A percentile compares a stretch with the other conserved stretches of the same genome.
Conservation (phyloP, 257 asterid species). For the Craterostigma plantagineum region DNA sequence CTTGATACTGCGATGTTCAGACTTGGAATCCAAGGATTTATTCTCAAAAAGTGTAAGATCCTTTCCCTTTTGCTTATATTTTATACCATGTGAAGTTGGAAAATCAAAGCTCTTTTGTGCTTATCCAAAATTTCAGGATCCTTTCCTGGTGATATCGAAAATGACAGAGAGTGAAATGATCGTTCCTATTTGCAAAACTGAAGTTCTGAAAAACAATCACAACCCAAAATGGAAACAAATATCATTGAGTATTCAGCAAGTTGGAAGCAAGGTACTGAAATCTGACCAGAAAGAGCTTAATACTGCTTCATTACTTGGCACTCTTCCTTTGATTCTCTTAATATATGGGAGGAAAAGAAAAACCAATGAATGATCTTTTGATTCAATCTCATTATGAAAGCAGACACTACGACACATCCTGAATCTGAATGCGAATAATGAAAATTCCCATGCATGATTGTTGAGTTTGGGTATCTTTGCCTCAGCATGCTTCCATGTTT, state of each 20-base stretch:
- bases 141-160: slow-evolving; percentile 75
- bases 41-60: slow-evolving; percentile 84
- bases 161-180: slow-evolving; percentile 43
- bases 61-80: slow-evolving; percentile 4
- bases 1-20: slow-evolving; percentile 70
- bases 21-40: slow-evolving; percentile 78
- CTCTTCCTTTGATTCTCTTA: too few species aligned
- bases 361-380: too few species aligned
- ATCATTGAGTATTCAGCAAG: slow-evolving; percentile 67
- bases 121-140: slow-evolving; percentile 55
- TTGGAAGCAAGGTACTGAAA: slow-evolving; percentile 82
- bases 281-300: background rate
- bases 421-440: too few species aligned
- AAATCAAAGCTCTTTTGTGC: slow-evolving; percentile 10
- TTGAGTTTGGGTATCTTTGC: too few species aligned
- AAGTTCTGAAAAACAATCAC: slow-evolving; percentile 72
- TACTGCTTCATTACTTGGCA: too few species aligned
- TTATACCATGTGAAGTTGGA: slow-evolving; percentile 7
- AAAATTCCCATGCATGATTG: too few species aligned
- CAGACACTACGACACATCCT: too few species aligned
- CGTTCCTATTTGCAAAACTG: slow-evolving; percentile 92
- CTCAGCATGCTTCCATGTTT: too few species aligned
- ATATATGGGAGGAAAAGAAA: too few species aligned
- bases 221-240: slow-evolving; percentile 75
- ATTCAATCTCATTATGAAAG: too few species aligned